These are phyloP conservation scores for Ogataea corticis DNA, from an alignment of 805 yeast species.

Conservation along the genomic window DNA sequence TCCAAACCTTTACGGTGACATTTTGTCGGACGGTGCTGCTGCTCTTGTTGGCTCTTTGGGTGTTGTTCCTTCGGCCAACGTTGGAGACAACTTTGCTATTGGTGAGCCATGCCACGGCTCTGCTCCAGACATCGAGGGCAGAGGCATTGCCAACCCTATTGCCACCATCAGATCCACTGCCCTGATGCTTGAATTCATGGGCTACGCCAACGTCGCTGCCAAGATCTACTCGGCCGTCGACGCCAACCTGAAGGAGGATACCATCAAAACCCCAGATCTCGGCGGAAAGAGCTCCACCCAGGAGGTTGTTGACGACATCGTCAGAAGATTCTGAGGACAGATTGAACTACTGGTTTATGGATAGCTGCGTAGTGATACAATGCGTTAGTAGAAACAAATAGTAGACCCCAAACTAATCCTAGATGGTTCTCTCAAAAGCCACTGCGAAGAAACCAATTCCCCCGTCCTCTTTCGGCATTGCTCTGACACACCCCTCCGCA, in stretches of 20 bases:
- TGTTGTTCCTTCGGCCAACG: conserved; percentile 97
- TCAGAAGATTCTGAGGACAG: conserved; percentile 47
- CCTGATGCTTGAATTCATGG: conserved; percentile 95
- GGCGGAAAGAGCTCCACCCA: conserved; percentile 90
- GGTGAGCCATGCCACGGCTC: conserved; percentile 99
- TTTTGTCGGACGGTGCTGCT: conserved; percentile 96
- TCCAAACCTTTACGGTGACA: conserved; percentile 97
- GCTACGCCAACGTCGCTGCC: conserved; percentile 85
- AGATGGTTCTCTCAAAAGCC: conserved; percentile 62
- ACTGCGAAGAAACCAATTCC: conserved; percentile 99
- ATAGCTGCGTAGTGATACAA: too few species aligned
- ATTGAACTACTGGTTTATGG: too few species aligned
- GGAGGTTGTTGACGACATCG: conserved; percentile 82
- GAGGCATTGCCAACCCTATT: conserved; percentile 91
- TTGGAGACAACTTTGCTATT: conserved; percentile 92
- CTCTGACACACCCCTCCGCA: conserved; percentile 87
- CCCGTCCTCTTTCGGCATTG: conserved; percentile 85
- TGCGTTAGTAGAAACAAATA: too few species aligned
- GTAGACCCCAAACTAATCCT: neutral
- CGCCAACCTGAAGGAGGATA: conserved; percentile 80
- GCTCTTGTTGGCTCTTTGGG: conserved; percentile 97
- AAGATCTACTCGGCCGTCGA: conserved; percentile 93
- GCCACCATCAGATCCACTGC: conserved; percentile 99
- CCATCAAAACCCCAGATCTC: conserved; percentile 86
- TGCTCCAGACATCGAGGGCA: conserved; percentile 98